These are phyloP conservation scores for Tothia fuscella DNA, from an alignment of 2,329 filamentous ascomycete species.

Conservation along the genomic window DNA sequence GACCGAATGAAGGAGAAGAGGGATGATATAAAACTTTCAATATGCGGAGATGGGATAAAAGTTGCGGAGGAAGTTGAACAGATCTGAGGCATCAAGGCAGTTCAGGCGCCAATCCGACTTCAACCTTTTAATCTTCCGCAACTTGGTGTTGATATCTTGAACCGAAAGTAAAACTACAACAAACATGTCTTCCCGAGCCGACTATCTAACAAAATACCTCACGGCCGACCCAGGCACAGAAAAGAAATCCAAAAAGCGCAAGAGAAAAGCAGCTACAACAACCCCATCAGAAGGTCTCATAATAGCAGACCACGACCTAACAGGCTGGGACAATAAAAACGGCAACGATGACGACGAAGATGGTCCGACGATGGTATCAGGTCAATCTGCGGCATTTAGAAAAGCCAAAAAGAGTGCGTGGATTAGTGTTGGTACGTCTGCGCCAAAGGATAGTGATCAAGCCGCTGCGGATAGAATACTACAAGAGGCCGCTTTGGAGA, in stretches of 20 bases:
- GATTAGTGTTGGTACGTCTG: constrained; percentile 53
- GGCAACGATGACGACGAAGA: constrained; percentile 44
- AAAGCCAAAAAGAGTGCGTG: constrained; percentile 68
- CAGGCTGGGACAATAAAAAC: constrained; percentile 39
- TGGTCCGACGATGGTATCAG: constrained; percentile 33
- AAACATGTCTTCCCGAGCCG: constrained; percentile 57
- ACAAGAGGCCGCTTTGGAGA: constrained; percentile 57
- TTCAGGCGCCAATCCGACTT: no score
- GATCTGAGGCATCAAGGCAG: no score
- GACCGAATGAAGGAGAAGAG: no score
- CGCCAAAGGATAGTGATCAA: constrained; percentile 40
- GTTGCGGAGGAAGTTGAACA: no score
- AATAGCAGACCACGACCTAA: constrained; percentile 42
- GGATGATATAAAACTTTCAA: no score
- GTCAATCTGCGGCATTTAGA: constrained; percentile 44
- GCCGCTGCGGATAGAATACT: constrained; percentile 71
- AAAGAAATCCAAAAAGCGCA: constrained; percentile 42
- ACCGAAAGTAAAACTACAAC: no score
- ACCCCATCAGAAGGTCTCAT: constrained; percentile 28
- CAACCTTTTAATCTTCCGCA: no score
- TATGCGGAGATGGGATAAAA: no score
- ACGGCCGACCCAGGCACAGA: constrained; percentile 43
- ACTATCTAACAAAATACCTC: constrained; percentile 86
- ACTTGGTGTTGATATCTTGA: no score
- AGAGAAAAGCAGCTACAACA: constrained; percentile 29